Evolutionary conservation across 768 basidiomycete species (phyloP), one percentile per base, ranked within the genome.

Genomic region (Thelephora aurantiotincta): DNA sequence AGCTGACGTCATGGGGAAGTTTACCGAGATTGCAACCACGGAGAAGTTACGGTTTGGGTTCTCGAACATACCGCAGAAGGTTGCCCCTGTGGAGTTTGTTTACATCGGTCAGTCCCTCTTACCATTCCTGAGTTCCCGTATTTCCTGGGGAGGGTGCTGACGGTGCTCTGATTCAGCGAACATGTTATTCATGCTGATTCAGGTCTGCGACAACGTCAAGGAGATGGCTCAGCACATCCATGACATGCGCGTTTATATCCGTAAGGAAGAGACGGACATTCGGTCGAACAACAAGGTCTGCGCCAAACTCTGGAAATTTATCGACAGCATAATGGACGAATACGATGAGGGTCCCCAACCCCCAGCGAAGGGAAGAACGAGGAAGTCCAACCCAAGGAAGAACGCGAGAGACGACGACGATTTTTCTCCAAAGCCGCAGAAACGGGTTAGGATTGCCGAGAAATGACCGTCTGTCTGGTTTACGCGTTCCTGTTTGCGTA

Each of bases 81-180:
- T 88, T 35, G 77, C 82, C 1, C 83, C 83, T 1, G 75, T 80
- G 6, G 82, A 87, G 56, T 84, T 90, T 58, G 75, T 88, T 30
- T 89, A 83, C 60, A 78, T 87, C 36, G 84, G 88, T 88, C 56
- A 51, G 70, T 63, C 11, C 11, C 16, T 16, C 47, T 36, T 43
- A 43, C 33, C 18, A 1, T 22, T 16, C 5, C 12, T 6, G 3
- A 20, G 22, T 44, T 20, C 35, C 22, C 14, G 50, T 9, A 20
- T 23, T 34, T 33, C 20, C 19, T 16, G 37, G 19, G 13, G 48
- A n/a, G 43, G 51, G 4, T 48, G 33, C 44, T 49, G 18, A 52
- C 44, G 3, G 35, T 11, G n/a, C 19, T 35, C 16, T 19, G 35
- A 23, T 44, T 6, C 0, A n/a, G 19, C 47, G 89, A 87, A 84